phyloP scores from a whole-genome alignment of 208 protist genomes.

The Crithidia thermophila region DNA sequence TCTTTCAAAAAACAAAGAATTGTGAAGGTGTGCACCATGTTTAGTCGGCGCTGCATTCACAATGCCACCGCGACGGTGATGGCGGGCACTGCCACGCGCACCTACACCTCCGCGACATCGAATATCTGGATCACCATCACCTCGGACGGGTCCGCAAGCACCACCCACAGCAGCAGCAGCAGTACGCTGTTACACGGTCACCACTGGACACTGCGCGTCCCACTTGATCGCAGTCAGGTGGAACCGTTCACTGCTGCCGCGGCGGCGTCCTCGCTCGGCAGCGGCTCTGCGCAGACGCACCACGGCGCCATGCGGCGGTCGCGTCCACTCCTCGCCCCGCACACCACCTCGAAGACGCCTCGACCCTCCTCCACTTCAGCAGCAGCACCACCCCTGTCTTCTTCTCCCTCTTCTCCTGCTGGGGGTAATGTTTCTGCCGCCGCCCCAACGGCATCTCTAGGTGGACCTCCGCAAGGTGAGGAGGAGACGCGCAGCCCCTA shows the following conservation, averaged over 20 bases:
- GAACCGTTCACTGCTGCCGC: neutral
- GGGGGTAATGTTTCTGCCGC: too few species aligned
- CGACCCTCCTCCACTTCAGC: neutral
- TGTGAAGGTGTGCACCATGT: constrained; percentile 1
- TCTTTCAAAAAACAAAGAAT: neutral
- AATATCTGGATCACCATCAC: constrained; percentile 18
- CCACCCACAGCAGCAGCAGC: neutral
- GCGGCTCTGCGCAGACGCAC: neutral
- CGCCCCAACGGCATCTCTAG: too few species aligned
- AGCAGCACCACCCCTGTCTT: too few species aligned
- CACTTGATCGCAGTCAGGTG: constrained; percentile 10
- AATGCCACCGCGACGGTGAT: neutral
- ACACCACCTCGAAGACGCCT: neutral
- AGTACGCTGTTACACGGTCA: neutral
- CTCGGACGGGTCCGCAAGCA: neutral
- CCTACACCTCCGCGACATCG: neutral
- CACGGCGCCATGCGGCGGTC: constrained; percentile 13
- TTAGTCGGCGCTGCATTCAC: constrained; percentile 19
- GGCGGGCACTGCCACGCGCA: neutral
- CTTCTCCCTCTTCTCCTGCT: too few species aligned
- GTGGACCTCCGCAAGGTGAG: too few species aligned
- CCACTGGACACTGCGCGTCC: constrained; percentile 14
- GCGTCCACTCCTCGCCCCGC: constrained; percentile 11
- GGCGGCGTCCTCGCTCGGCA: neutral
- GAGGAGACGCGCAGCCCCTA: constrained; percentile 13